Conservation (phyloP, 106 monocot genomes). For the Phalaenopsis aphrodite region DNA sequence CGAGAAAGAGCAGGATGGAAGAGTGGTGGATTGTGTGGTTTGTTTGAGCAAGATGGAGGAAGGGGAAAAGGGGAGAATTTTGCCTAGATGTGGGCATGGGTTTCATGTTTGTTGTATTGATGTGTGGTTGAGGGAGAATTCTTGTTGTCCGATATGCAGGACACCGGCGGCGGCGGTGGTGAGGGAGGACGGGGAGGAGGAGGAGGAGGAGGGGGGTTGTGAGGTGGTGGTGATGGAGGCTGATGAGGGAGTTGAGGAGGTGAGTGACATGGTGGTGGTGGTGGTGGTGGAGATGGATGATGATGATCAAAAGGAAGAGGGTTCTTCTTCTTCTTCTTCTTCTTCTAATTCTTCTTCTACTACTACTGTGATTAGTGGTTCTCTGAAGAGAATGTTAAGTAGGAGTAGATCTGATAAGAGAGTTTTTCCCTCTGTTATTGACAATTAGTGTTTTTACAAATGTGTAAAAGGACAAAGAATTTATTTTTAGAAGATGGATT, state of each 20-base stretch:
- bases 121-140: conserved; percentile 12
- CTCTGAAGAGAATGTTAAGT: conserved; percentile 18
- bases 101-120: conserved; percentile 21
- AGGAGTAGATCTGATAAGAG: conserved; percentile 14
- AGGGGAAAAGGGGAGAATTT: conserved; percentile 8
- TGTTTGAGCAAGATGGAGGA: conserved; percentile 11
- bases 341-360: neutral
- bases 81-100: conserved; percentile 15
- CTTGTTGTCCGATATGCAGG: conserved; percentile 18
- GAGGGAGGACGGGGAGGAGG: neutral
- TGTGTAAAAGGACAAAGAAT: too few species aligned
- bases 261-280: too few species aligned
- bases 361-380: neutral
- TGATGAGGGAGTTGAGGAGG: too few species aligned
- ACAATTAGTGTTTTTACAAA: neutral
- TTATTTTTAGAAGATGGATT: too few species aligned
- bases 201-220: neutral
- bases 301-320: too few species aligned
- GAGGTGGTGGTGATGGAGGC: neutral
- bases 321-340: neutral
- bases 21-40: conserved; percentile 6
- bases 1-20: neutral
- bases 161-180: neutral
- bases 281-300: too few species aligned
- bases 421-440: conserved; percentile 4